Evolutionary conservation across 1,284 basidiomycete genomes (phyloP).

Genomic region (Microbotryum silenes-acaulis): DNA sequence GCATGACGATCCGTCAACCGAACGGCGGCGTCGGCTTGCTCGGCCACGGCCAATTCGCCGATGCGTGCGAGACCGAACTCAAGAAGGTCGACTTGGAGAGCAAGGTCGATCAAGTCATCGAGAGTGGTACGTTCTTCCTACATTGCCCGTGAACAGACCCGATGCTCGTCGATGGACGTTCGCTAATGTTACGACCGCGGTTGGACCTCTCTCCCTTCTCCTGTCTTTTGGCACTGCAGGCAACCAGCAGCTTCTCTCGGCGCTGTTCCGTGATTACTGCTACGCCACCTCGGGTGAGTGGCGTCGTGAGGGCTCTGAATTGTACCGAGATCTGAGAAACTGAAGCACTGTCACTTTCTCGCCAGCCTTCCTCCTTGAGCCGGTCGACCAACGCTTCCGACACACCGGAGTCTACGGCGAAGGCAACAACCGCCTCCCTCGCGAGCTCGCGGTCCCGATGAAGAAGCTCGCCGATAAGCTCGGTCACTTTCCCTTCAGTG

Average conservation of each 20-base stretch:
- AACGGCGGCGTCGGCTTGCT: conserved; percentile 35
- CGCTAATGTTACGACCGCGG: background rate
- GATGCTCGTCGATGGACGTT: background rate
- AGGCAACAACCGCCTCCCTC: conserved; percentile 32
- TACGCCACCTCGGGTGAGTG: conserved; percentile 31
- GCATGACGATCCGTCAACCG: conserved; percentile 38
- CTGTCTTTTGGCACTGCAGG: conserved; percentile 4
- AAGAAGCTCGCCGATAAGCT: conserved; percentile 35
- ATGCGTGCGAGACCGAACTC: conserved; percentile 35
- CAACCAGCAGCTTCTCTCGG: conserved; percentile 34
- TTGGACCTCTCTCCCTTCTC: background rate
- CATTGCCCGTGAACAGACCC: too few species aligned
- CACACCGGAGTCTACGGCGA: conserved; percentile 34
- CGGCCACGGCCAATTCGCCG: conserved; percentile 35
- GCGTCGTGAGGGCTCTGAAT: background rate
- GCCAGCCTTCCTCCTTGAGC: conserved; percentile 37
- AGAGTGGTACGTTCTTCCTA: background rate
- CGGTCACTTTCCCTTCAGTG: conserved; percentile 34
- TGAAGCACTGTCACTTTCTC: background rate
- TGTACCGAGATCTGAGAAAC: background rate
- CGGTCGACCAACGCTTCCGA: conserved; percentile 33
- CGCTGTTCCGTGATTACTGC: conserved; percentile 39
- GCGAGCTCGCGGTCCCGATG: conserved; percentile 34
- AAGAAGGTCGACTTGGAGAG: conserved; percentile 20
- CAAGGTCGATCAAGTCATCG: conserved; percentile 27